Conservation (phyloP, 768 basidiomycete species). For the Mycena haematopus region DNA sequence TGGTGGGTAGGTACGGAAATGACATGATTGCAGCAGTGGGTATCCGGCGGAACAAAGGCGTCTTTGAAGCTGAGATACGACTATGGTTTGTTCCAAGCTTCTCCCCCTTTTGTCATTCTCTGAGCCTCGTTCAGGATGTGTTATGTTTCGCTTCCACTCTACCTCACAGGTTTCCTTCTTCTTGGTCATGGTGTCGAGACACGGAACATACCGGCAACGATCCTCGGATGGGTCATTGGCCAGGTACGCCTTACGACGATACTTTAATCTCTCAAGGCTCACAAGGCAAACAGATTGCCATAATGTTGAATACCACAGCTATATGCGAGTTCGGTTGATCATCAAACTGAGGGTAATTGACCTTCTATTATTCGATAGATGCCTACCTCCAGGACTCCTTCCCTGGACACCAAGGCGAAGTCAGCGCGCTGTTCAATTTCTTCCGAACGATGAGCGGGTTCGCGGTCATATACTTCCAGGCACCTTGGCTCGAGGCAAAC, state of each 20-base stretch:
- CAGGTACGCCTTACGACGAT: conserved; percentile 19
- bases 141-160: conserved; percentile 49
- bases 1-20: conserved; percentile 57
- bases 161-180: conserved; percentile 47
- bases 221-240: conserved; percentile 54
- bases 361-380: conserved; percentile 32
- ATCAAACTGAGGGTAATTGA: background rate
- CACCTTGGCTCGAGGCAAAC: conserved; percentile 47
- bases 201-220: conserved; percentile 36
- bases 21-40: conserved; percentile 52
- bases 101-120: background rate
- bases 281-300: conserved; percentile 25
- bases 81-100: conserved; percentile 40
- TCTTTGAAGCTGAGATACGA: conserved; percentile 60
- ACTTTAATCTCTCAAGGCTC: background rate
- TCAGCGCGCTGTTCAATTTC: conserved; percentile 51
- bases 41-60: conserved; percentile 53
- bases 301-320: conserved; percentile 48
- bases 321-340: conserved; percentile 36
- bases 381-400: conserved; percentile 48
- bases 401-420: conserved; percentile 47
- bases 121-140: conserved; percentile 35
- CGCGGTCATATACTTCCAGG: conserved; percentile 54
- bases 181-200: conserved; percentile 46
- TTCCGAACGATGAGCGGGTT: conserved; percentile 46